phyloP scores from a whole-genome alignment of 139 green algal genomes.

The Astrephomene gubernaculifera region DNA sequence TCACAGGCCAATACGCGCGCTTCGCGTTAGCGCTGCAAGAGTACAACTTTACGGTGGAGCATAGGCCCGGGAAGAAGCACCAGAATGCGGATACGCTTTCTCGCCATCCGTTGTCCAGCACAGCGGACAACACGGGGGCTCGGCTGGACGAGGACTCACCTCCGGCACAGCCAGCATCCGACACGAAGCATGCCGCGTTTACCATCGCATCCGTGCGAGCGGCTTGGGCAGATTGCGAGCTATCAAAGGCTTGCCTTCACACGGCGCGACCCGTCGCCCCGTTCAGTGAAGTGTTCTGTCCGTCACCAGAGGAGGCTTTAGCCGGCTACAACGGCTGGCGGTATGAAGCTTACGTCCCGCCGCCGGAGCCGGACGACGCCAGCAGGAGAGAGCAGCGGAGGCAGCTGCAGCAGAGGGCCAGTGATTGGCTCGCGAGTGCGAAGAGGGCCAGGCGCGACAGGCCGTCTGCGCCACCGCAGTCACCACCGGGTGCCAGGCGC shows the following conservation, averaged over 20 bases:
- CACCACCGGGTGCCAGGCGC: too few species aligned
- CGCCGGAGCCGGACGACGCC: too few species aligned
- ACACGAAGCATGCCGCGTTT: too few species aligned
- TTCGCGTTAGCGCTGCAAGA: slow-evolving; percentile 40
- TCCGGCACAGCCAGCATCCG: too few species aligned
- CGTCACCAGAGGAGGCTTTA: background rate
- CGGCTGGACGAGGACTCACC: slow-evolving; percentile 10
- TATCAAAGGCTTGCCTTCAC: background rate
- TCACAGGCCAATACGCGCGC: slow-evolving; percentile 30
- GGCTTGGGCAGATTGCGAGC: background rate
- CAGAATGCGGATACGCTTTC: background rate
- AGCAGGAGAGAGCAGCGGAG: too few species aligned
- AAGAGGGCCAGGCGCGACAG: too few species aligned
- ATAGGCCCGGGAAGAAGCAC: background rate
- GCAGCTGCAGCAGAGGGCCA: too few species aligned
- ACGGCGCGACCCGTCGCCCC: background rate
- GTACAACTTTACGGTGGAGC: background rate
- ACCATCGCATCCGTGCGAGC: too few species aligned
- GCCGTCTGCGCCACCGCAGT: too few species aligned
- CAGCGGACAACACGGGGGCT: background rate
- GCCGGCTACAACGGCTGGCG: background rate
- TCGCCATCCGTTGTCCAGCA: background rate
- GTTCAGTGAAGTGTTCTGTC: background rate
- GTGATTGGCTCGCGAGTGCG: too few species aligned
- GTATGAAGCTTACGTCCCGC: background rate